A percentile compares a stretch with the other conserved stretches of the same genome.
These are phyloP conservation scores for Wallacemonas sp. DNA, from an alignment of 208 protist species.

Conservation along the genomic window DNA sequence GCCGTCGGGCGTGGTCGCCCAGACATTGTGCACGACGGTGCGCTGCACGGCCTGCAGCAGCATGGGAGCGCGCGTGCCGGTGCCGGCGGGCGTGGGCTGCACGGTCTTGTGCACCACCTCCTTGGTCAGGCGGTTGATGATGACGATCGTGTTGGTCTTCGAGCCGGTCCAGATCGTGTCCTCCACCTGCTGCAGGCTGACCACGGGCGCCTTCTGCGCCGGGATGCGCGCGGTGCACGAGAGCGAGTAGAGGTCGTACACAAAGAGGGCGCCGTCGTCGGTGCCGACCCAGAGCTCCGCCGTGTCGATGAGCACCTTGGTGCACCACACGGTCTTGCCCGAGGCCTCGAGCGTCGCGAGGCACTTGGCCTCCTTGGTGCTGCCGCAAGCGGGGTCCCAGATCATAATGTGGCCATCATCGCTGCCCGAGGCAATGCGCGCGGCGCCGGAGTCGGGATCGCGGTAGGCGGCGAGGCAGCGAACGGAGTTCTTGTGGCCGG, in stretches of 20 bases:
- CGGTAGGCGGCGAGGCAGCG: conserved; percentile 46
- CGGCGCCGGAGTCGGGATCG: conserved; percentile 33
- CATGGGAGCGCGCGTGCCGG: conserved; percentile 27
- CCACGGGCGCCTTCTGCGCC: conserved; percentile 53
- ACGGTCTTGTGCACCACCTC: conserved; percentile 33
- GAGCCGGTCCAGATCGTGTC: conserved; percentile 73
- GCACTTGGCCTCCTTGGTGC: conserved; percentile 39
- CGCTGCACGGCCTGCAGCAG: conserved; percentile 40
- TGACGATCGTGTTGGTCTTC: conserved; percentile 65
- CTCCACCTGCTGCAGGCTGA: conserved; percentile 45
- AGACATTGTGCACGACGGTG: conserved; percentile 46
- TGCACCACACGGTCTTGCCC: conserved; percentile 35
- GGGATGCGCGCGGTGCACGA: conserved; percentile 37
- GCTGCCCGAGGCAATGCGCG: conserved; percentile 55
- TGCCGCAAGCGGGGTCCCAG: conserved; percentile 40
- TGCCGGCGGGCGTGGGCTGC: conserved; percentile 31
- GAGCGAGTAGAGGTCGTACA: conserved; percentile 56
- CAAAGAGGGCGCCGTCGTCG: conserved; percentile 54
- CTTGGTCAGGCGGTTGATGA: conserved; percentile 50
- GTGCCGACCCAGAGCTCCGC: conserved; percentile 68
- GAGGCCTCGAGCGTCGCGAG: conserved; percentile 48
- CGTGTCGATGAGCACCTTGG: conserved; percentile 37
- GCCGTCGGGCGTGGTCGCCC: conserved; percentile 40
- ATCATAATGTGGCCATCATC: conserved; percentile 67
- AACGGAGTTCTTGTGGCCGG: conserved; percentile 63